Base-by-base conservation (phyloP, 352 stramenopile genomes). In the Phytophthora syringae region DNA sequence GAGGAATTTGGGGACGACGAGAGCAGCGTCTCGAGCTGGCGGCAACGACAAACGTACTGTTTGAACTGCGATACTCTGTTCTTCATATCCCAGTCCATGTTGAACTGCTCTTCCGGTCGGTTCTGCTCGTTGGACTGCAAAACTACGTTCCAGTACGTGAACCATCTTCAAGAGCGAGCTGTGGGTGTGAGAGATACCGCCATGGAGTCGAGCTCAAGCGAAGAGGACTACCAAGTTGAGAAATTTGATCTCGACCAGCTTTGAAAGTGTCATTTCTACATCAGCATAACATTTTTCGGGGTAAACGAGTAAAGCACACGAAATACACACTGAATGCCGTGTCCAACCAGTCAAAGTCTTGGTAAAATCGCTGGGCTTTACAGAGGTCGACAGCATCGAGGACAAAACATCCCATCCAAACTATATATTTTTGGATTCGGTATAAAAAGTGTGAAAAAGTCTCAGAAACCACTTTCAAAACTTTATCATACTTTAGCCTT, bases 51-150 rank as follows among this genome's bases (percentile, higher is more conserved):
- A 22, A 52, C 36, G 12, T 25, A 34, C 27, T 74, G 66, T 27
- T n/a, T 47, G 0, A 73, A 73, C 64, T 72, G 64, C 25, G 36
- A 53, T n/a, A 10, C 39, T 52, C 36, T 73, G 11, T 73, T 73
- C 28, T 73, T 73, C 25, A 58, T 47, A 55, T 61, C 52, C 0
- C 52, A 62, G 21, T 69, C 65, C 12, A 30, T 21, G n/a, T 30
- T 68, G 24, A 53, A 21, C 25, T 44, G 13, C 15, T 13, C 4
- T 28, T 34, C 18, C 5, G 44, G 21, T 12, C 44, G 54, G 36
- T 84, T 79, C 51, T 85, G 76, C 60, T 85, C 73, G 24, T 53
- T 85, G 15, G 76, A 85, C 59, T 85, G 76, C 60, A 77, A 77
- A 37, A 72, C 64, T 49, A 82, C 65, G 36, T 65, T 72, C 50